These are phyloP conservation scores for Macrolepiota dolichaula DNA, from an alignment of 768 basidiomycete genomes.

Conservation along the genomic window DNA sequence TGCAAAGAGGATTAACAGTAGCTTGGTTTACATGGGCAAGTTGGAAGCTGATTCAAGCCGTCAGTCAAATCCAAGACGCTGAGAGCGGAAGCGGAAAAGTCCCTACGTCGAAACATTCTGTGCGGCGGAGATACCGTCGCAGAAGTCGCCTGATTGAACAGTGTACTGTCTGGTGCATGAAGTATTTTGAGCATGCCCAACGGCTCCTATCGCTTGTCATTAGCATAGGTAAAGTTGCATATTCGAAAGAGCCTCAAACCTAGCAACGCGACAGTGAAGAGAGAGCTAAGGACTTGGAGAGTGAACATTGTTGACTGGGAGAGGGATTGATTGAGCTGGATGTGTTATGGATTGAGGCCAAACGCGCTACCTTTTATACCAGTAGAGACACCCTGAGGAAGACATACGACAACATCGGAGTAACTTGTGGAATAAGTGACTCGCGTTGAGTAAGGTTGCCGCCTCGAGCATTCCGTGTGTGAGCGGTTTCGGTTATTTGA, in stretches of 20 bases:
- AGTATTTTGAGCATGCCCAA: background rate
- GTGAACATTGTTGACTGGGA: background rate
- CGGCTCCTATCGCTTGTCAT: background rate
- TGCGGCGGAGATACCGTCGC: conserved; percentile 50
- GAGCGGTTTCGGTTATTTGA: background rate
- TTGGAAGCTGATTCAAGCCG: conserved; percentile 42
- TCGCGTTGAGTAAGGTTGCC: background rate
- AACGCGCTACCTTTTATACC: background rate
- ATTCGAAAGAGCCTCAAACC: background rate
- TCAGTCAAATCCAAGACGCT: background rate
- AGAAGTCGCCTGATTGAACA: conserved; percentile 49
- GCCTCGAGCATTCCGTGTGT: background rate
- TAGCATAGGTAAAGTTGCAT: background rate
- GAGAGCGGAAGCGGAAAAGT: background rate
- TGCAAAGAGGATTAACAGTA: conserved; percentile 48
- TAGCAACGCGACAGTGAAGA: background rate
- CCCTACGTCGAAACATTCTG: conserved; percentile 46
- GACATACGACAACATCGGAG: background rate
- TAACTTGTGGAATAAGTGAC: background rate
- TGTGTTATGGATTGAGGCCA: background rate
- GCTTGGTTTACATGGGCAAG: conserved; percentile 49
- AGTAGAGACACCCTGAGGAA: background rate
- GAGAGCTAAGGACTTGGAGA: background rate
- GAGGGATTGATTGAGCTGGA: background rate
- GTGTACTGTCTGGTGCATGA: conserved; percentile 49